A percentile compares a stretch with the other conserved stretches of the same genome.
Evolutionary conservation across 257 asterid genomes (phyloP).

Genomic region (Leptodermis oblonga): DNA sequence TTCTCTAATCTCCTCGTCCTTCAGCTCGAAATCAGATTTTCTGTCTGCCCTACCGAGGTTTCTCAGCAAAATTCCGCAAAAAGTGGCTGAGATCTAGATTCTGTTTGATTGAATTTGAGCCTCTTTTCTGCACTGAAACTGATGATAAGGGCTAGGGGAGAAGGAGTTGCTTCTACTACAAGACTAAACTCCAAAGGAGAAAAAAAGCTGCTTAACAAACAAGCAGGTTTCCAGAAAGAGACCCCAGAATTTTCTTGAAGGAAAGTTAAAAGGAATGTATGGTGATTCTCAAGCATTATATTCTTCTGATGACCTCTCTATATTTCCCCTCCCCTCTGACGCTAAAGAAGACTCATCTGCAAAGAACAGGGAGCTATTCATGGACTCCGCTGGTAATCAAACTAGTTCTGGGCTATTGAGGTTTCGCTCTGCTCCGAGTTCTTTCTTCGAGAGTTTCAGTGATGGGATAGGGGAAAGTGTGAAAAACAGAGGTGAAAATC

Average conservation of each 20-base stretch:
- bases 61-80: conserved; percentile 6
- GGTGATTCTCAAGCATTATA: conserved; percentile 64
- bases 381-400: conserved; percentile 17
- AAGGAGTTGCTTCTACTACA: conserved; percentile 44
- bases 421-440: conserved; percentile 74
- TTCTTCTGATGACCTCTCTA: conserved; percentile 31
- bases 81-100: conserved; percentile 14
- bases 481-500: conserved; percentile 7
- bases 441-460: conserved; percentile 37
- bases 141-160: conserved; percentile 10
- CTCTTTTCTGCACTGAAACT: conserved; percentile 11
- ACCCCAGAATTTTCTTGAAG: conserved; percentile 25
- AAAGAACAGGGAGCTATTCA: neutral
- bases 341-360: no score
- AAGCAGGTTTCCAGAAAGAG: conserved; percentile 39
- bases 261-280: conserved; percentile 48
- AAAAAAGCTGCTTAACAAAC: conserved; percentile 23
- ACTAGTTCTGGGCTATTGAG: conserved; percentile 55
- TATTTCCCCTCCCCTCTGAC: conserved; percentile 30
- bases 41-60: no score
- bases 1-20: no score
- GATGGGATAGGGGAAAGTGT: conserved; percentile 26
- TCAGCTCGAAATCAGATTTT: no score
- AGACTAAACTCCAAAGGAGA: conserved; percentile 23
- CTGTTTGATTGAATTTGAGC: neutral